These are phyloP conservation scores for Annona cherimola DNA, from an alignment of 164 flowering plant genomes.

Conservation along the genomic window DNA sequence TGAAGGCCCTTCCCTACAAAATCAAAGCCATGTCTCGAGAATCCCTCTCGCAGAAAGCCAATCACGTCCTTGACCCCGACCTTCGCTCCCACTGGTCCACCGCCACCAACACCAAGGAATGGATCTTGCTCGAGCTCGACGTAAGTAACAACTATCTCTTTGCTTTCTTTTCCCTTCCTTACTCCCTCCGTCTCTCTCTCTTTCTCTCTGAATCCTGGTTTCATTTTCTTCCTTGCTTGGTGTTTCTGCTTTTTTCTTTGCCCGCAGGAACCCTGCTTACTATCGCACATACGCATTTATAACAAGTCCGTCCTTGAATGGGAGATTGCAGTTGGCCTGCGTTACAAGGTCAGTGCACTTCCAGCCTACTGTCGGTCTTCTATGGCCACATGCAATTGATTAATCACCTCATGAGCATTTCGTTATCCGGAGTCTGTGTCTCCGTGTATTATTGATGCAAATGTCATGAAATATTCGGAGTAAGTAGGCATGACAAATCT, in stretches of 20 bases:
- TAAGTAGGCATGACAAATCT: no score
- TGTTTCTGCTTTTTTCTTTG: background rate
- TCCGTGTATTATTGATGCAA: no score
- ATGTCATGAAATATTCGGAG: no score
- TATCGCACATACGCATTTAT: conserved; percentile 77
- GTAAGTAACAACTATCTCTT: conserved; percentile 24
- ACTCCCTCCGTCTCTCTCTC: background rate
- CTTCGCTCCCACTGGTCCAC: conserved; percentile 95
- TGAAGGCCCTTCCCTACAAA: conserved; percentile 68
- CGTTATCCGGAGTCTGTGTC: no score
- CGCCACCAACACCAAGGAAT: conserved; percentile 88
- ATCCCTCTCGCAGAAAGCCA: conserved; percentile 73
- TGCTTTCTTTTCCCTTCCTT: background rate
- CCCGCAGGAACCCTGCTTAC: conserved; percentile 78
- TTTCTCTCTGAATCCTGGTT: background rate
- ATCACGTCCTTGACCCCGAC: conserved; percentile 73
- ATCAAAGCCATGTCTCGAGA: conserved; percentile 78
- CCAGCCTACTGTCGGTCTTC: no score
- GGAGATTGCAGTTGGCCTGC: conserved; percentile 88
- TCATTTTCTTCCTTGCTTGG: background rate
- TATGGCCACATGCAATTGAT: no score
- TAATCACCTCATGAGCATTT: no score
- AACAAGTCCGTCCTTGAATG: conserved; percentile 96
- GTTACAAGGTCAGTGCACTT: conserved; percentile 72
- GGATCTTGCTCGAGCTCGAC: conserved; percentile 88